A percentile compares a stretch with the other conserved stretches of the same genome.
phyloP scores from a whole-genome alignment of 495 filamentous ascomycete genomes.

The Podospora australis region DNA sequence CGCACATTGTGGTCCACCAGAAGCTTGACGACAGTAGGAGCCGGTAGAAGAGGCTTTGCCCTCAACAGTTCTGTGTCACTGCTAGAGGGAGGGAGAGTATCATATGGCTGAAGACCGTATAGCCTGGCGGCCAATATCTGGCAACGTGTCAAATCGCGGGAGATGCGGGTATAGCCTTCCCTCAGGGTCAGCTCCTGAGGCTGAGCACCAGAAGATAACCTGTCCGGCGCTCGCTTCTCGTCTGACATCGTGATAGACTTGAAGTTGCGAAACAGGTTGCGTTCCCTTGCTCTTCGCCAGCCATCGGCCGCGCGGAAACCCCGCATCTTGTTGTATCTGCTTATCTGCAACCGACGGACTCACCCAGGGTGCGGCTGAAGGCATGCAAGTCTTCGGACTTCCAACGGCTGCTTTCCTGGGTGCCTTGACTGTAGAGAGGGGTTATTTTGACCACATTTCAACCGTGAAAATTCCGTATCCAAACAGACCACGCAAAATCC shows the following conservation, averaged over 20 bases:
- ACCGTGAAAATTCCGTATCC: no score
- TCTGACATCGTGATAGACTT: no score
- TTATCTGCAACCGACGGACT: no score
- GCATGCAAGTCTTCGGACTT: no score
- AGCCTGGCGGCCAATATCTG: neutral
- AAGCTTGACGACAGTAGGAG: neutral
- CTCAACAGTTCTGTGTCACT: neutral
- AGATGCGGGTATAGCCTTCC: neutral
- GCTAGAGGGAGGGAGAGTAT: neutral
- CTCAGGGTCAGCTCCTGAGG: no score
- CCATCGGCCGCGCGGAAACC: no score
- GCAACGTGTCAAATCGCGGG: neutral
- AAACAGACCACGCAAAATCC: neutral
- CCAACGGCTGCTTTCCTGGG: neutral
- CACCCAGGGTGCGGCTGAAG: no score
- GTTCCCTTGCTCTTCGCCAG: no score
- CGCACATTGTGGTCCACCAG: neutral
- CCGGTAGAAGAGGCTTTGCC: neutral
- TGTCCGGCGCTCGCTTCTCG: neutral
- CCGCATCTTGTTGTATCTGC: no score
- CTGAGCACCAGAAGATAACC: neutral
- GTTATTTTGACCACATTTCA: no score
- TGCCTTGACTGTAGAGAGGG: no score
- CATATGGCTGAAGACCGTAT: neutral
- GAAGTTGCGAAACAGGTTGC: no score